Base-by-base conservation (phyloP, 345 rosid species). In the Clarkia xantiana region DNA sequence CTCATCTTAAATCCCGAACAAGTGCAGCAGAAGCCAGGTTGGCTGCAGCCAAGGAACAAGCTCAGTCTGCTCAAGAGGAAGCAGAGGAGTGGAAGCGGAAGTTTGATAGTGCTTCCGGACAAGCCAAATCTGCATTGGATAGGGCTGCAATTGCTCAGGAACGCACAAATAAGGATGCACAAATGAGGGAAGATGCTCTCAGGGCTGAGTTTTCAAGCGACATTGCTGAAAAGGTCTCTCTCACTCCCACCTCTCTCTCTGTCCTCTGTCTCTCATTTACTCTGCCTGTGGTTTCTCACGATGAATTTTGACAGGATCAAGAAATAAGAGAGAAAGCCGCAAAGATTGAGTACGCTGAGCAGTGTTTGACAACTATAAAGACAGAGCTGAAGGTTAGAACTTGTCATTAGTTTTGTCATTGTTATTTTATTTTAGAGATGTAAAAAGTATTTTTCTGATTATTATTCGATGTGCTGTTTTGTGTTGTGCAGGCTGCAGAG, bases 1-100 rank as follows among this genome's bases (percentile, higher is more conserved):
- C 76, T 43, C 68, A 72, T 57, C 86, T 93, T 55, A 82, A 70
- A 72, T 80, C 96, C 11, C 65, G 96, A 25, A 84, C 76, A 57
- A 78, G 86, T 66, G 88, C 96, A 55, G 76, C 99, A 47, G 99
- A 93, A 67, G 96, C 96, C 49, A 84, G 96, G 67, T 65, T 93
- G 52, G 90, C 86, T 74, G 99, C 99, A 66, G 88, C 95, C 46
- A 76, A 67, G 71, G 99, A 93, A 65, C 94, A 84, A 58, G 77
- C 80, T 42, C 71, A 69, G 57, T 77, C 96, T 56, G 88, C 95
- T 56, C 86, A 84, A 70, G 96, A 82, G 65, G 96, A 84, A 69
- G 87, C 96, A 6, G 77, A 65, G 54, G 96, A 93, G 52, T 93
- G 99, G 99, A 78, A 82, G 64, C 75, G 96, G 55, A 93, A 87